These are phyloP conservation scores for Kappamyces sp. DNA, from an alignment of 192 early-diverging fungal genomes.

Conservation along the genomic window DNA sequence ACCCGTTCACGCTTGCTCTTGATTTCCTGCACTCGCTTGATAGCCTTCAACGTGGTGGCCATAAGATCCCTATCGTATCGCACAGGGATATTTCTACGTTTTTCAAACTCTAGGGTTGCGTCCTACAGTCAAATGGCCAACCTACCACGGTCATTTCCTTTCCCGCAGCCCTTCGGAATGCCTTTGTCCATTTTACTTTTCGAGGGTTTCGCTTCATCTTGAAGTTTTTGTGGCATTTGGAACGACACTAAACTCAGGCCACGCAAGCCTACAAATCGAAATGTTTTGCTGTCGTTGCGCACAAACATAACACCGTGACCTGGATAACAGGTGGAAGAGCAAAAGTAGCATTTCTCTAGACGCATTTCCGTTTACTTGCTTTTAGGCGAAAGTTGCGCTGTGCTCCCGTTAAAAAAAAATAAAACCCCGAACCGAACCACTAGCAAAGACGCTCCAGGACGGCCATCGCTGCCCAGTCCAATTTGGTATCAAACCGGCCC, in stretches of 20 bases:
- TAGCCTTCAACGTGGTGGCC: constrained; percentile 95
- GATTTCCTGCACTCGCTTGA: constrained; percentile 97
- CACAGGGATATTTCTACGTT: constrained; percentile 95
- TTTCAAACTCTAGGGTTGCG: constrained; percentile 96
- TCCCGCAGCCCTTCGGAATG: constrained; percentile 95
- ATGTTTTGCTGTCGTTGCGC: constrained; percentile 89
- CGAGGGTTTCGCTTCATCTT: constrained; percentile 99
- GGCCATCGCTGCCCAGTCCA: too few species aligned
- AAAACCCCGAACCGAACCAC: too few species aligned
- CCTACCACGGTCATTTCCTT: constrained; percentile 98
- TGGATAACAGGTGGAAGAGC: constrained; percentile 92
- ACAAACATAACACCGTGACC: constrained; percentile 99
- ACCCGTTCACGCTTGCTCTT: constrained; percentile 86
- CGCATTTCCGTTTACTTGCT: constrained; percentile 54
- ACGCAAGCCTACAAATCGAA: constrained; percentile 26
- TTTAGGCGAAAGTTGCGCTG: too few species aligned
- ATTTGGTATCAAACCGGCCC: too few species aligned
- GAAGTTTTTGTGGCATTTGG: constrained; percentile 99
- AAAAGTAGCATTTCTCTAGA: constrained; percentile 99
- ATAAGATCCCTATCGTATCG: constrained; percentile 96
- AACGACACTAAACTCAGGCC: constrained; percentile 60
- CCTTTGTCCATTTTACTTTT: constrained; percentile 99
- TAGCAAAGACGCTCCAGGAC: too few species aligned
- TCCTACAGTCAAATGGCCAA: constrained; percentile 50
- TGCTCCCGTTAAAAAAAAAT: too few species aligned